A percentile compares a stretch with the other conserved stretches of the same genome.
These are phyloP conservation scores for Dalechampia spathulata DNA, from an alignment of 441 rosid species.

Conservation along the genomic window DNA sequence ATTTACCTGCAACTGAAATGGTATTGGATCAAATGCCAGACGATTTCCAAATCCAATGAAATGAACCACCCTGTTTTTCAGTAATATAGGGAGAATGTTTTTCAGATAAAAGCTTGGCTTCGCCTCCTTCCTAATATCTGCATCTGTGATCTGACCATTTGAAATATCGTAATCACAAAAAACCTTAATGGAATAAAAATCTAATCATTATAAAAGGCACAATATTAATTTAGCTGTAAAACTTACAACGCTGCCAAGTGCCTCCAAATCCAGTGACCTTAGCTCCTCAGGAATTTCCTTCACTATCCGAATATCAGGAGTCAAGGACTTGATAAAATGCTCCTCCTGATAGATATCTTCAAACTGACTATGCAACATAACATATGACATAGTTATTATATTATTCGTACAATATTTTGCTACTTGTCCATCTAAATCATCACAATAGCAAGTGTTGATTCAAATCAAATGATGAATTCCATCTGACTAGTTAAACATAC, in stretches of 20 bases:
- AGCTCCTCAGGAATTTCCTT: conserved; percentile 80
- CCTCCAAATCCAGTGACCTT: conserved; percentile 75
- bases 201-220: background rate
- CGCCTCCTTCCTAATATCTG: conserved; percentile 70
- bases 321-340: conserved; percentile 66
- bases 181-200: background rate
- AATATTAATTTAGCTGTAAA: conserved; percentile 11
- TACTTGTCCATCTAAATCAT: conserved; percentile 14
- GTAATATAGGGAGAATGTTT: conserved; percentile 71
- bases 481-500: too few species aligned
- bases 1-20: conserved; percentile 79
- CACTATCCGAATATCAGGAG: conserved; percentile 79
- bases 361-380: conserved; percentile 63
- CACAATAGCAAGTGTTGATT: background rate
- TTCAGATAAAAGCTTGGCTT: conserved; percentile 82
- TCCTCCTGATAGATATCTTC: conserved; percentile 87
- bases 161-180: conserved; percentile 11
- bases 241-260: conserved; percentile 88
- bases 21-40: conserved; percentile 90
- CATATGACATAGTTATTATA: conserved; percentile 24
- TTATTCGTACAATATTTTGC: too few species aligned
- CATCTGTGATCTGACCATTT: conserved; percentile 64
- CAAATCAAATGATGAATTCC: background rate
- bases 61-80: conserved; percentile 73
- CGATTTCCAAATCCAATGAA: conserved; percentile 94